A percentile compares a stretch with the other conserved stretches of the same genome.
These are phyloP conservation scores for Cadophora luteo-olivacea DNA, from an alignment of 2,329 filamentous ascomycete genomes.

Conservation along the genomic window DNA sequence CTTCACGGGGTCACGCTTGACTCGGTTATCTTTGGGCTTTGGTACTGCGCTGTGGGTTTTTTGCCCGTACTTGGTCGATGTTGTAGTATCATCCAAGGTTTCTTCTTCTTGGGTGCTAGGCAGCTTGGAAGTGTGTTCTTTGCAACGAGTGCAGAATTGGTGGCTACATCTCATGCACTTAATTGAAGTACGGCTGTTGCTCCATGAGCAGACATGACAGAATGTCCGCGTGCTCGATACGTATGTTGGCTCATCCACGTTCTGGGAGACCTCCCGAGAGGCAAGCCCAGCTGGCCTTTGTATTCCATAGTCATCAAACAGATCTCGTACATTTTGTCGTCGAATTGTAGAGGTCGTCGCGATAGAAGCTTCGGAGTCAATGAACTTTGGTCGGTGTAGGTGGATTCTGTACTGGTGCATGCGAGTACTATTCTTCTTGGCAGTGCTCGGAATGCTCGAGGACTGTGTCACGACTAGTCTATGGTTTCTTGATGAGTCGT, in stretches of 20 bases:
- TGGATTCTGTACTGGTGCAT: conserved; percentile 21
- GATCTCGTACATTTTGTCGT: conserved; percentile 52
- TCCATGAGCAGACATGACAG: conserved; percentile 58
- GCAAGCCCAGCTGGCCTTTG: conserved; percentile 50
- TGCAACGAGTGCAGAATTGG: conserved; percentile 55
- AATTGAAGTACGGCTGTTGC: conserved; percentile 46
- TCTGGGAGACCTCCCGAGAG: conserved; percentile 49
- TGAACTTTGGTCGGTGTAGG: conserved; percentile 25
- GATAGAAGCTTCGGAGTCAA: conserved; percentile 32
- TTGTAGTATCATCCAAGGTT: background rate
- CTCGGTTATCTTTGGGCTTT: conserved; percentile 10
- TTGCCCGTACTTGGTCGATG: background rate
- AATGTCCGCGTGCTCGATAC: conserved; percentile 42
- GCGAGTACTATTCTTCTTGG: conserved; percentile 11
- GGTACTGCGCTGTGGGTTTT: background rate
- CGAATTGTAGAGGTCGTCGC: conserved; percentile 46
- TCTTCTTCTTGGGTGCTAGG: background rate
- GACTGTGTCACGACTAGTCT: conserved; percentile 31
- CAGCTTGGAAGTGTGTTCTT: conserved; percentile 16
- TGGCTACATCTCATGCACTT: conserved; percentile 59
- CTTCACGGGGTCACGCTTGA: conserved; percentile 21
- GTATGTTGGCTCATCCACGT: conserved; percentile 39
- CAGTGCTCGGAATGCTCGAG: conserved; percentile 18
- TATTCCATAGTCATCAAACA: conserved; percentile 56
- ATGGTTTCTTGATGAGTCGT: conserved; percentile 28